Base-by-base conservation (phyloP, 306 rosid genomes). In the Fragaria nilgerrensis region DNA sequence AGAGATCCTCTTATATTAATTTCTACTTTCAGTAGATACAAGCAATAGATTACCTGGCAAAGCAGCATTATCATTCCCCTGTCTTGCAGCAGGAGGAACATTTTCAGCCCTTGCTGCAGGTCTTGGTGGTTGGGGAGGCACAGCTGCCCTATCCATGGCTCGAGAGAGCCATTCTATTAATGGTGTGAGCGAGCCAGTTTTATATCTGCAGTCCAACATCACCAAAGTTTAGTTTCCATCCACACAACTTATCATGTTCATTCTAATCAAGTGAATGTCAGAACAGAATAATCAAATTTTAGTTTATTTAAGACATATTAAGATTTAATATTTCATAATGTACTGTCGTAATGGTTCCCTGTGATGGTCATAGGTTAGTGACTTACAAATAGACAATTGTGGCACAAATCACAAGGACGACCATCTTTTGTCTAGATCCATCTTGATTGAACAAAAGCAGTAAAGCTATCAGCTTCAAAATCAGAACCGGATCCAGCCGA, bases 111-210 rank as follows among this genome's bases (percentile, higher is more conserved):
- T 83, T 72, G 83, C 89, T 65, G 91, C 92, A 68, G 94, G 91
- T 81, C 97, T 95, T 56, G 87, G 92, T 58, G 89, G 95, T 53
- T 83, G 91, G 80, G 97, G 98, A 78, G 98, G 97, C 48, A 87
- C 97, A 74, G 96, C 97, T 9, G 97, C 98, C 84, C 96, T 91
- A 80, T 89, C 96, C 99, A 92, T 96, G 68, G 93, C 92, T 80
- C 88, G 99, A 34, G 98, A 89, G 80, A 92, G 96, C 98, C 99
- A 92, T 75, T 90, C 85, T 80, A 96, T 53, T 50, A 96, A 22
- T 17, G 99, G 99, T 43, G 98, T 86, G 78, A 96, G 87, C 11
- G 98, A 92, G 85, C 98, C 98, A 77, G 98, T 96, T 87, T 92
- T 97, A 84, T 91, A 92, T 45, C 99, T 96, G 85, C 73, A 75